Evolutionary conservation across 108 stramenopile genomes (phyloP), one percentile per base, ranked within the genome.

Genomic region (Licmophora abbreviata): DNA sequence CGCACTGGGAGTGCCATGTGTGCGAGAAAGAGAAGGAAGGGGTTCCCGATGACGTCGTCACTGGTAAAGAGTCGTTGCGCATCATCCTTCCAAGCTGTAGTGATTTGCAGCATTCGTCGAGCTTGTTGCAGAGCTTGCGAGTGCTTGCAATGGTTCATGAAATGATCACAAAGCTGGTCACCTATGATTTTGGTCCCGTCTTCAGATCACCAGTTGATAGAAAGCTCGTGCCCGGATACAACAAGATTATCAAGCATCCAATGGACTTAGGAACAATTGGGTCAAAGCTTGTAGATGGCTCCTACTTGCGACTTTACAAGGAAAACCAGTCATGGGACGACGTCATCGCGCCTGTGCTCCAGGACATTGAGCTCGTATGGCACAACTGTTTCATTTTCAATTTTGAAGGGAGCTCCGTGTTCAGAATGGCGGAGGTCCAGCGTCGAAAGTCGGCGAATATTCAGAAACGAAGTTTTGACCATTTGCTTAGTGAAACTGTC

Each of bases 371-470:
- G 28, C 70, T 80, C 15, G 75, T 89, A 6, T 80, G 79, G 66
- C 88, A 84, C 32, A 89, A 89, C 65, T 89, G 88, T 58, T 67
- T 83, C 51, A 31, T 58, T 4, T 89, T 71, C 58, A 89, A 83
- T 43, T 51, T 50, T 35, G 62, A 71, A 45, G 79, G 78, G 4
- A 79, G 79, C 44, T 46, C 72, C 1, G 61, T 74, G 48, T 75
- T 68, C 50, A 66, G 83, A 21, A 76, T 79, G 76, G 88, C 81
- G n/a, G 34, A 60, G 40, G 83, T 85, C 5, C 80, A 71, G 15
- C 58, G 52, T 6, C 33, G 63, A 17, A 69, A 74, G n/a, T 66
- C 68, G 31, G 24, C 22, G 14, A 58, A 52, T 21, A 85, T 73
- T 22, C 63, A 37, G 31, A 53, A 44, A 10, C 56, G 48, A 28